Conservation (phyloP, 73 alveolate species). For the Paramecium biaurelia region DNA sequence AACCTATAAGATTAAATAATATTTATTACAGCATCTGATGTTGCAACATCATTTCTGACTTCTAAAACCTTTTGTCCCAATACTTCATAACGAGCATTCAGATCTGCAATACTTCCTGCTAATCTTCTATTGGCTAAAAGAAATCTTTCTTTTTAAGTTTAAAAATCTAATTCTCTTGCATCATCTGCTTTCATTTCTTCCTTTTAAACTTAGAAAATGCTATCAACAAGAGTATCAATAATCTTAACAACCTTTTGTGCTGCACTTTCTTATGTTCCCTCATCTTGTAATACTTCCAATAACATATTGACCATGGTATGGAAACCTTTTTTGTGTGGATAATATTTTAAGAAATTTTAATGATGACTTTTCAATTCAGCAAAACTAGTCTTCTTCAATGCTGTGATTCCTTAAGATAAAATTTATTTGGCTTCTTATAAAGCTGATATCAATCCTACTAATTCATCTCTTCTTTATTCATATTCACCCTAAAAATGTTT, state of each 20-base stretch:
- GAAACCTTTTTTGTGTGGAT: conserved; percentile 39
- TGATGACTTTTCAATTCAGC: conserved; percentile 45
- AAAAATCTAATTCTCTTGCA: conserved; percentile 36
- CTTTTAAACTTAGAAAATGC: conserved; percentile 33
- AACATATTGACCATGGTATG: conserved; percentile 11
- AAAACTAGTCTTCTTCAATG: neutral
- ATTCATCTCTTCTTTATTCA: conserved; percentile 51
- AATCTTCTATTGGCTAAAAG: conserved; percentile 48
- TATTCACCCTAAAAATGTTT: neutral
- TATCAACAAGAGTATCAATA: conserved; percentile 42
- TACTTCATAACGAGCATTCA: neutral
- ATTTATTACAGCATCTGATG: neutral
- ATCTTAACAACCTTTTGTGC: neutral
- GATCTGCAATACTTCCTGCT: conserved; percentile 24
- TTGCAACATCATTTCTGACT: neutral
- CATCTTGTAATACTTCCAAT: conserved; percentile 20
- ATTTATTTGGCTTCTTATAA: conserved; percentile 48
- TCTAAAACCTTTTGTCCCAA: neutral
- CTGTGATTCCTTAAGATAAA: neutral
- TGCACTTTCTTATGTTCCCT: neutral
- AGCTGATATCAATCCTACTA: conserved; percentile 39
- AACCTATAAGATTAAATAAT: neutral
- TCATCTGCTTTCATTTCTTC: conserved; percentile 53
- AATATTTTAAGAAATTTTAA: conserved; percentile 5
- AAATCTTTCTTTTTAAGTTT: conserved; percentile 19